phyloP scores from a whole-genome alignment of 2,329 filamentous ascomycete genomes.

The Monilinia fructicola region DNA sequence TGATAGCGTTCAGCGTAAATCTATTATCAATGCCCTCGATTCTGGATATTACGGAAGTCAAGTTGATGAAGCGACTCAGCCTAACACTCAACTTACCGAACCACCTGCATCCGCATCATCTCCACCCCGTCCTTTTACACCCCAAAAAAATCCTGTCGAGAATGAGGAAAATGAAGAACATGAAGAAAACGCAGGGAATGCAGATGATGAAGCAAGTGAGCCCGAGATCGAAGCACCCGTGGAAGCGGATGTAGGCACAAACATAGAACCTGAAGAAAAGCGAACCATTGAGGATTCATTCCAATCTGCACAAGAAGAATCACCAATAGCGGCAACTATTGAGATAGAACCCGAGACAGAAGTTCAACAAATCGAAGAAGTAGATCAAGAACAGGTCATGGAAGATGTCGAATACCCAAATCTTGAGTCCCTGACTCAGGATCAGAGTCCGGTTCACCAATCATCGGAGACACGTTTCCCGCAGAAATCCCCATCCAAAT shows the following conservation, averaged over 20 bases:
- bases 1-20: slow-evolving; percentile 31
- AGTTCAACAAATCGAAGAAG: slow-evolving; percentile 13
- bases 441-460: slow-evolving; percentile 22
- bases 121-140: slow-evolving; percentile 8
- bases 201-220: slow-evolving; percentile 1
- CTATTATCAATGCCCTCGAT: slow-evolving; percentile 49
- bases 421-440: slow-evolving; percentile 34
- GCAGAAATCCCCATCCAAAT: slow-evolving; percentile 27
- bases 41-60: slow-evolving; percentile 74
- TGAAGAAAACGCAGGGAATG: not conserved
- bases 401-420: slow-evolving; percentile 29
- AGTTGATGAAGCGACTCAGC: slow-evolving; percentile 29
- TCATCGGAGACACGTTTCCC: slow-evolving; percentile 32
- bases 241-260: slow-evolving; percentile 27
- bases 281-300: slow-evolving; percentile 42
- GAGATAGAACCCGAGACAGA: slow-evolving; percentile 11
- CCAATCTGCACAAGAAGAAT: slow-evolving; percentile 49
- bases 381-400: slow-evolving; percentile 23
- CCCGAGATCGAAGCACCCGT: slow-evolving; percentile 4
- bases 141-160: slow-evolving; percentile 21
- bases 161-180: not conserved
- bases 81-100: slow-evolving; percentile 29
- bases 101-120: slow-evolving; percentile 1
- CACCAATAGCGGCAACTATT: slow-evolving; percentile 36
- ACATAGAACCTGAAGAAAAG: slow-evolving; percentile 33